Percentiles rank a stretch among this genome's conserved stretches.
Evolutionary conservation across 768 basidiomycete genomes (phyloP).

Genomic region (Mycena metata): DNA sequence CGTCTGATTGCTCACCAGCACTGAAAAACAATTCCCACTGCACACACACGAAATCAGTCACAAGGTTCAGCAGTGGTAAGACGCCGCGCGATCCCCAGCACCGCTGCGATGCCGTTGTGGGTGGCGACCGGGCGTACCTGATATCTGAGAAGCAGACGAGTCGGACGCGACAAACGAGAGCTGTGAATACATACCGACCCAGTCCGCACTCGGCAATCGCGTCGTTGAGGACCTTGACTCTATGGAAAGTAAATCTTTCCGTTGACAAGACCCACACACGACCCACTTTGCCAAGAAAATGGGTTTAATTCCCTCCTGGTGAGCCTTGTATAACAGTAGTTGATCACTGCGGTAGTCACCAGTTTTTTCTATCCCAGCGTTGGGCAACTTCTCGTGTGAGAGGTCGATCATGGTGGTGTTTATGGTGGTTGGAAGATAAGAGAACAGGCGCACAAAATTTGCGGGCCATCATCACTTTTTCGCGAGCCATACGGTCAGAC

Average conservation of each 20-base stretch:
- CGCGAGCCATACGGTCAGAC: not conserved
- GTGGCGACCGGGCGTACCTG: too few relatives aligned
- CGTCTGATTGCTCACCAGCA: slow-evolving; percentile 22
- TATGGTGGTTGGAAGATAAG: not conserved
- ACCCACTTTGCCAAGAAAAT: slow-evolving; percentile 38
- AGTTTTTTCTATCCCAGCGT: slow-evolving; percentile 8
- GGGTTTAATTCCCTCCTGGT: slow-evolving; percentile 33
- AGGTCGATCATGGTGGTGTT: slow-evolving; percentile 20
- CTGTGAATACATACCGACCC: slow-evolving; percentile 29
- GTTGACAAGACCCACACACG: not conserved
- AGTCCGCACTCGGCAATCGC: slow-evolving; percentile 36
- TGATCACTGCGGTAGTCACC: slow-evolving; percentile 34
- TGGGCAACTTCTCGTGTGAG: slow-evolving; percentile 29
- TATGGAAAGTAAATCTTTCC: not conserved
- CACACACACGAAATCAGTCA: slow-evolving; percentile 16
- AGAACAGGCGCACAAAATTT: not conserved
- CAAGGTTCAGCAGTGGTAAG: not conserved
- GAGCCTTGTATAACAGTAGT: slow-evolving; percentile 23
- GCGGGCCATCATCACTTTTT: too few relatives aligned
- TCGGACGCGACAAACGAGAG: not conserved
- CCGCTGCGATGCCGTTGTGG: too few relatives aligned
- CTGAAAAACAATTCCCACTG: slow-evolving; percentile 36
- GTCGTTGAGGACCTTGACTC: slow-evolving; percentile 34
- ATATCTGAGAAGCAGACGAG: slow-evolving; percentile 21
- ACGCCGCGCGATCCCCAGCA: not conserved